Evolutionary conservation across 176 grass and related monocot species (phyloP), one percentile per base, ranked within the genome.

Genomic region (Alloteropsis semialata): DNA sequence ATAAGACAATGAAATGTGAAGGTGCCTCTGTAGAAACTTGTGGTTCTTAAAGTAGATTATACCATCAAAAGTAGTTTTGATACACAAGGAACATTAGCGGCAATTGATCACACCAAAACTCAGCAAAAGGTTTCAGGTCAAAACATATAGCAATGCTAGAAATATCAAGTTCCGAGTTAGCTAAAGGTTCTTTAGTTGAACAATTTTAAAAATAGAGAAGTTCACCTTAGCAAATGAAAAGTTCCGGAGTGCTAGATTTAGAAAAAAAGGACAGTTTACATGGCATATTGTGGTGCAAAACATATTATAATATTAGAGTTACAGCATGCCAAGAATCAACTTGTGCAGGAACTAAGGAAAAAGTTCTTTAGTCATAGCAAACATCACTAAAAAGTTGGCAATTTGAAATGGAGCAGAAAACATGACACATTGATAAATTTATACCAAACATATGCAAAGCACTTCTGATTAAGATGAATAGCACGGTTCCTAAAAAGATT

Each of bases 181-280:
- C 60, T 54, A 25, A 84, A 60, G 67, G 28, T 68, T 25, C 53
- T 64, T 33, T 65, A 63, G 57, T 48, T 43, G 72, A 61, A 84
- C 34, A 69, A 58, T 32, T 32, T 46, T 28, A 34, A 6, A 41
- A 13, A 41, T 10, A 65, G 12, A 41, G 6, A 65, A 9, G 19
- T 15, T 18, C 6, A 42, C 22, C 37, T n/a, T 34, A 50, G 29
- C 28, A 32, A 10, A 37, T 32, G 3, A 32, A 41, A 68, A 38
- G 1, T 58, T 12, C 8, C n/a, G 1, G 64, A 41, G 5, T 33
- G 17, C 8, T 54, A 54, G 34, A 10, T 76, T 13, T 49, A 56
- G 45, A 29, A 43, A 75, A 29, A 43, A 75, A 53, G 25, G 34
- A 56, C 22, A 29, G 22, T 84, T 63, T 84, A 11, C 34, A 66